A percentile compares a stretch with the other conserved stretches of the same genome.
These are phyloP conservation scores for Bullera alba DNA, from an alignment of 768 basidiomycete genomes.

Conservation along the genomic window DNA sequence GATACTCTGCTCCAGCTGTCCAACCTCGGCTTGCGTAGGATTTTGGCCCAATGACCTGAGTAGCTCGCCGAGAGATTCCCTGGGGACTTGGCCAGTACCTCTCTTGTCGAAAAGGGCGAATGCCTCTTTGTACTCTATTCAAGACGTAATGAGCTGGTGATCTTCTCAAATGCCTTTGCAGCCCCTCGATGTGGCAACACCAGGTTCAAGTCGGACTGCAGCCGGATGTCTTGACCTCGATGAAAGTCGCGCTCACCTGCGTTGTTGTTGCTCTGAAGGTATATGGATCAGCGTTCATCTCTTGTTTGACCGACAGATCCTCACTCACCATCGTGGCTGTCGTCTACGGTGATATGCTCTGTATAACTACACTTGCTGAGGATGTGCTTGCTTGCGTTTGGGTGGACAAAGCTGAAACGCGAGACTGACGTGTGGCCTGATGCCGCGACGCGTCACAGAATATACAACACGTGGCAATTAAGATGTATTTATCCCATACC, in stretches of 20 bases:
- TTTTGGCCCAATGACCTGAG: slow-evolving; percentile 93
- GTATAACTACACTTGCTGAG: neutral
- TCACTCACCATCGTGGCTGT: slow-evolving; percentile 7
- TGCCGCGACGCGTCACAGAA: no score
- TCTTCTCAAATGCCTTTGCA: neutral
- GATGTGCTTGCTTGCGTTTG: no score
- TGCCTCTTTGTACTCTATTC: slow-evolving; percentile 91
- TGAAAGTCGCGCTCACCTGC: slow-evolving; percentile 30
- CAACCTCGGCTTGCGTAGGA: slow-evolving; percentile 97
- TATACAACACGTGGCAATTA: no score
- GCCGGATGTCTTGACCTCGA: no score
- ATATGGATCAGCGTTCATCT: neutral
- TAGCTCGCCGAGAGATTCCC: slow-evolving; percentile 83
- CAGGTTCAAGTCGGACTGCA: neutral
- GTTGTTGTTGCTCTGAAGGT: slow-evolving; percentile 33
- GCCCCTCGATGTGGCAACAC: neutral
- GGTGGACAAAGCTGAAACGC: no score
- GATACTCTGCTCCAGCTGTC: slow-evolving; percentile 64
- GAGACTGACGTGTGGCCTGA: no score
- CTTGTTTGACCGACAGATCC: neutral
- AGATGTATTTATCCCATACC: no score
- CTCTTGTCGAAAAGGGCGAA: slow-evolving; percentile 98
- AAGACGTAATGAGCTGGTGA: neutral
- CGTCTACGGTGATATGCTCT: no score
- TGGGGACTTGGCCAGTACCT: slow-evolving; percentile 81